A percentile compares a stretch with the other conserved stretches of the same genome.
These are phyloP conservation scores for Ensete glaucum DNA, from an alignment of 176 grass and related monocot genomes.

Conservation along the genomic window DNA sequence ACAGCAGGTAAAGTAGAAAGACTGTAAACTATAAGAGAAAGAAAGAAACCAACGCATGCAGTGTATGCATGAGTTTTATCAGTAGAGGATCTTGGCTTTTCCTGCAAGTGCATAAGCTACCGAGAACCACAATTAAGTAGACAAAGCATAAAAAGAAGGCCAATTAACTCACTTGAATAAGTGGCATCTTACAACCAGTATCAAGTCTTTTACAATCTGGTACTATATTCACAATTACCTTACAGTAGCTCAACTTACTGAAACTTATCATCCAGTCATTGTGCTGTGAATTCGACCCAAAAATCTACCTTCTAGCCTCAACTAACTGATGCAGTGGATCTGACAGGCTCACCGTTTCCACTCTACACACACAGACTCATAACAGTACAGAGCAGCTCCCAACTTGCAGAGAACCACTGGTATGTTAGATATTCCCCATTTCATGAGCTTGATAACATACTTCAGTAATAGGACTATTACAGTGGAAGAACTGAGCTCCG, in stretches of 20 bases:
- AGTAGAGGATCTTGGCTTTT: not conserved
- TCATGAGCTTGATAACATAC: no score
- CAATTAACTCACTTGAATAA: not conserved
- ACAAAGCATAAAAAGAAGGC: not conserved
- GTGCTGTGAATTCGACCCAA: not conserved
- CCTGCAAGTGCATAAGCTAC: not conserved
- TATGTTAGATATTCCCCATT: not conserved
- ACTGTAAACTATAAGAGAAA: not conserved
- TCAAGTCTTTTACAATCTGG: not conserved
- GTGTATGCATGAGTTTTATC: not conserved
- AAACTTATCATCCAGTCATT: not conserved
- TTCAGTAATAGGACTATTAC: not conserved
- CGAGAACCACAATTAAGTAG: not conserved
- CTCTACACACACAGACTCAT: not conserved
- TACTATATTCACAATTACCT: not conserved
- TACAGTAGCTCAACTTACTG: not conserved
- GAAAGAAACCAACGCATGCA: not conserved
- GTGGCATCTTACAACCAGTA: not conserved
- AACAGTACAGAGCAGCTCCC: not conserved
- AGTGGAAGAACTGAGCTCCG: conserved; percentile 3
- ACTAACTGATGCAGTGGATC: not conserved
- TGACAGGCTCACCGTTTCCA: not conserved
- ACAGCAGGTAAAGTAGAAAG: not conserved
- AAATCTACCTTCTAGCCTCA: not conserved
- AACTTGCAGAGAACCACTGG: not conserved